Evolutionary conservation across 495 filamentous ascomycete genomes (phyloP), one percentile per base, ranked within the genome.

Genomic region (Bathelium albidoporum): DNA sequence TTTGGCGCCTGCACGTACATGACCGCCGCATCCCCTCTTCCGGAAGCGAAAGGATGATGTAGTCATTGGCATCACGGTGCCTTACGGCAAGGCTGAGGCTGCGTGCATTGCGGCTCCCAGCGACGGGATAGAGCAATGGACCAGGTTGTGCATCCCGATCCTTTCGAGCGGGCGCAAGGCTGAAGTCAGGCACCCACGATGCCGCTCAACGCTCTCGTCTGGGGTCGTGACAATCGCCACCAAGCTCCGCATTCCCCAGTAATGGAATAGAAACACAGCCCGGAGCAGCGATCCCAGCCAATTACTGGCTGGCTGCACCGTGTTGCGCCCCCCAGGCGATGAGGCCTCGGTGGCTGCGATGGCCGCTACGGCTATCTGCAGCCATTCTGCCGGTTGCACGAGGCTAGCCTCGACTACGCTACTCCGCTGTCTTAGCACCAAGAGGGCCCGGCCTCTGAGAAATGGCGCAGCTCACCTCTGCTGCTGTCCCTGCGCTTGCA

Each of bases 91-190:
- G 49, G 49, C 49, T 55, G 49, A 55, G 44, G 44, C 20, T 20
- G n/a, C 49, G n/a, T 55, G 49, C 49, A 28, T 55, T 55, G 49
- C 49, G 49, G 49, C 49, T 55, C 49, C 29, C 49, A 55, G 49
- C 49, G 26, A 16, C 20, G 9, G n/a, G n/a, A n/a, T n/a, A n/a
- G n/a, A n/a, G 18, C 43, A 14, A 9, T 29, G 20, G 16, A 29
- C 22, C 12, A 55, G 10, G 5, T 20, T 55, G 12, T 12, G 34
- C 5, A 39, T 39, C 34, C 34, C 34, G 5, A 5, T 5, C 5
- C 34, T 39, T 18, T 20, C 20, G 43, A 14, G 3, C 9, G 11
- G 43, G 49, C 49, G 49, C 49, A 55, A 55, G 49, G 49, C 49
- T 55, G 24, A 26, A 9, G 7, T 24, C 20, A 55, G 49, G 49